Conservation (phyloP, 139 green algal species). For the Chlamydomonas sp. region DNA sequence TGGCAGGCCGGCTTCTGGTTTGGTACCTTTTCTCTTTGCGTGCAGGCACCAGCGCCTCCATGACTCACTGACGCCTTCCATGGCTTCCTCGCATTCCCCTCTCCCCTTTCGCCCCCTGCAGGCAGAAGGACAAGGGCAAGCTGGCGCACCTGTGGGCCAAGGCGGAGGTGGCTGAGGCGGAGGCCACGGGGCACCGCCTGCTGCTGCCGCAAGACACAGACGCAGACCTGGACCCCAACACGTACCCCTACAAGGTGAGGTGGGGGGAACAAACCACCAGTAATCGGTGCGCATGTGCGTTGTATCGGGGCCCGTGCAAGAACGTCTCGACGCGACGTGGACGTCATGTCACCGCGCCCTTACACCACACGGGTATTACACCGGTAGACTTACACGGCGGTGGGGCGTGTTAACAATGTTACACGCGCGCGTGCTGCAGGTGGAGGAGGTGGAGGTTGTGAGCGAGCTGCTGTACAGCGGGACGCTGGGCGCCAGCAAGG, state of each 20-base stretch:
- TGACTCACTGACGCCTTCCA: too few relatives aligned
- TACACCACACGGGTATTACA: too few relatives aligned
- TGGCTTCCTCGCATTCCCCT: too few relatives aligned
- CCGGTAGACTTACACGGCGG: too few relatives aligned
- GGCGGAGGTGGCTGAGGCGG: conserved; percentile 35
- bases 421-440: not conserved
- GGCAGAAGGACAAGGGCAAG: conserved; percentile 14
- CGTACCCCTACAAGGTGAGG: conserved; percentile 10
- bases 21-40: too few relatives aligned
- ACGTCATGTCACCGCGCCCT: too few relatives aligned
- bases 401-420: too few relatives aligned
- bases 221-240: not conserved
- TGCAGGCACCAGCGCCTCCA: too few relatives aligned
- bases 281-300: too few relatives aligned
- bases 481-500: conserved; percentile 13
- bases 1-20: too few relatives aligned
- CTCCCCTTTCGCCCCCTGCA: not conserved
- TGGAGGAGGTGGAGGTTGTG: conserved; percentile 33
- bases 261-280: not conserved
- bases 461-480: conserved; percentile 13
- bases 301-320: too few relatives aligned
- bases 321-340: too few relatives aligned
- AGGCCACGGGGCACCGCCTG: not conserved
- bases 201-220: not conserved
- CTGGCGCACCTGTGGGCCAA: conserved; percentile 43